Conservation (phyloP, 164 flowering plant species). For the Tinospora cordifolia region DNA sequence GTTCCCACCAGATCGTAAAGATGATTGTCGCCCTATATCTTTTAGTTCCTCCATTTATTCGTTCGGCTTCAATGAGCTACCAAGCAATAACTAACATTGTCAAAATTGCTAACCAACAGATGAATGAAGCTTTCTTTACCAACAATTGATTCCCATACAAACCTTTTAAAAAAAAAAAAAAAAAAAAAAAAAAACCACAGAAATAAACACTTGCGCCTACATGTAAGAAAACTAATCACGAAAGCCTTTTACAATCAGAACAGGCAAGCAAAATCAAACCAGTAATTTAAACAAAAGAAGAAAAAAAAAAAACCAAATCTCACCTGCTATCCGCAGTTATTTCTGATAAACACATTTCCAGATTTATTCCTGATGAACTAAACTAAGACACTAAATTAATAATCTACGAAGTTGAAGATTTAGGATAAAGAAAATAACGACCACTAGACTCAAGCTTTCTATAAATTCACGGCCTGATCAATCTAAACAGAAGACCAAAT, state of each 20-base stretch:
- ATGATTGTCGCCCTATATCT: constrained; percentile 37
- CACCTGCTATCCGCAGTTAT: background rate
- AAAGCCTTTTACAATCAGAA: background rate
- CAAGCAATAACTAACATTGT: constrained; percentile 5
- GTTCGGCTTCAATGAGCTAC: constrained; percentile 2
- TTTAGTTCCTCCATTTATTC: constrained; percentile 48
- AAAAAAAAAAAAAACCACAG: background rate
- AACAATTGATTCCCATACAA: background rate
- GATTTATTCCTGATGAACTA: background rate
- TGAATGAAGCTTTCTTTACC: background rate
- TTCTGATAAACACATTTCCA: background rate
- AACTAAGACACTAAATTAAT: background rate
- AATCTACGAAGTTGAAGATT: background rate
- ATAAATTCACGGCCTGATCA: background rate
- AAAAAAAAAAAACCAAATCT: too few relatives aligned
- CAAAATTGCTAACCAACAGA: background rate
- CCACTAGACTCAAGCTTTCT: background rate
- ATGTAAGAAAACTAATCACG: constrained; percentile 6
- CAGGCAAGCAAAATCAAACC: background rate
- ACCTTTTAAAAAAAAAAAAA: too few relatives aligned
- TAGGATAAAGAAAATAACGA: background rate
- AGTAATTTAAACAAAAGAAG: background rate
- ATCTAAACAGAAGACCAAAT: background rate
- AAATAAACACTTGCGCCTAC: background rate
- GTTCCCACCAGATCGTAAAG: constrained; percentile 41